Base-by-base conservation (phyloP, 257 asterid genomes). In the Solanum chiquidenum region DNA sequence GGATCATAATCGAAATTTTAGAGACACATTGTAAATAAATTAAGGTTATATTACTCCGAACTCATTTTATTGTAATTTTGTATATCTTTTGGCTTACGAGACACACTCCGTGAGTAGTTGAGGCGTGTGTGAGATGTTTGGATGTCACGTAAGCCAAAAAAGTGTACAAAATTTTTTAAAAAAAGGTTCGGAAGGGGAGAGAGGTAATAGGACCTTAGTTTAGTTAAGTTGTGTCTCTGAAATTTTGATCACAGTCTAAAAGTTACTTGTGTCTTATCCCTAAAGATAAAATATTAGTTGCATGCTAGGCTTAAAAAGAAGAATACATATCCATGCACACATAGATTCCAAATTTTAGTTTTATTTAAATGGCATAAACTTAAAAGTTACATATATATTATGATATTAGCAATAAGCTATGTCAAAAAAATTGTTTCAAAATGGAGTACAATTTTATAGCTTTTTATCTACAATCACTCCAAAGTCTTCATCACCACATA, bases 21-120 rank as follows among this genome's bases (percentile, higher is more conserved):
- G 2, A 55, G 3, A 55, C 4, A 55, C 1, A 55, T 55, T 23
- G 6, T 18, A 55, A 18, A 0, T 6, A 55, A 55, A 55, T 3
- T 55, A 55, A 55, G 0, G 4, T 55, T 4, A 55, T 55, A 55
- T 18, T 55, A 55, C 1, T 18, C 4, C n/a, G 1, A 55, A 55
- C 0, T 55, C n/a, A 55, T 55, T 55, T 55, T 4, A 6, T 18
- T 55, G 1, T 55, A 18, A 55, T 55, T 55, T 55, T 55, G n/a
- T 55, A 55, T 0, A 2, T 1, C 0, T 6, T 55, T 18, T 55
- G 2, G 0, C 4, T 52, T 52, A 18, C 4, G 2, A 8, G n/a
- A 0, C 4, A 55, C 64, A 55, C 58, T 46, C 7, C 2, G 58
- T 46, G 20, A 46, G 58, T 55, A 55, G 8, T 55, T 55, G 10